phyloP scores from a whole-genome alignment of 2,329 filamentous ascomycete species.

The Sarocladium brachiariae region DNA sequence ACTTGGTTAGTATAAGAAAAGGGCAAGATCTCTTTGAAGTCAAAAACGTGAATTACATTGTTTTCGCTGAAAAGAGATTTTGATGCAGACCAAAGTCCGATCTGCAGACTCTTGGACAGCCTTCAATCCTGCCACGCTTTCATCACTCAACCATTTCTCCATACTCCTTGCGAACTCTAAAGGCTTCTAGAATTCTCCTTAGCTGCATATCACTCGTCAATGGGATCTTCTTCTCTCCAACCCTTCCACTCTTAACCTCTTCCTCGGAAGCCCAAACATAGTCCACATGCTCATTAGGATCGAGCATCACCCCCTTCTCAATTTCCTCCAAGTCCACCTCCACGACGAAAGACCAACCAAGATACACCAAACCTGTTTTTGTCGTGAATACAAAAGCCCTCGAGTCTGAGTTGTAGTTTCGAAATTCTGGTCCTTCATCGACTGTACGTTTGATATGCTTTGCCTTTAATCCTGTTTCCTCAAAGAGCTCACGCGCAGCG shows the following conservation, averaged over 20 bases:
- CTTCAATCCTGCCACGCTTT: neutral
- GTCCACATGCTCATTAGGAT: slow-evolving; percentile 34
- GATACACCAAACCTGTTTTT: slow-evolving; percentile 23
- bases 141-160: slow-evolving; percentile 5
- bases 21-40: no score
- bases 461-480: slow-evolving; percentile 36
- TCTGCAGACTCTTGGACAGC: no score
- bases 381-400: slow-evolving; percentile 23
- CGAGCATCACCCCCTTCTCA: slow-evolving; percentile 23
- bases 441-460: slow-evolving; percentile 16
- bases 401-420: slow-evolving; percentile 10
- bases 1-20: no score
- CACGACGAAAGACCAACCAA: slow-evolving; percentile 30
- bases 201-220: slow-evolving; percentile 23
- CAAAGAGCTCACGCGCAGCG: slow-evolving; percentile 39
- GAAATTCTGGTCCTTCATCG: no score
- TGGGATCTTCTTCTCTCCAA: slow-evolving; percentile 22
- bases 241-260: slow-evolving; percentile 26
- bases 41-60: no score
- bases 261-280: slow-evolving; percentile 33
- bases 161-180: slow-evolving; percentile 19
- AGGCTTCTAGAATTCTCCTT: slow-evolving; percentile 24
- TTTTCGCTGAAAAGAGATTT: no score
- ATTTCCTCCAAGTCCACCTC: slow-evolving; percentile 18
- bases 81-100: no score